Percentiles rank a stretch among this genome's conserved stretches.
Conservation (phyloP, 129 eudicot species). For the Pittosporum tobira region DNA sequence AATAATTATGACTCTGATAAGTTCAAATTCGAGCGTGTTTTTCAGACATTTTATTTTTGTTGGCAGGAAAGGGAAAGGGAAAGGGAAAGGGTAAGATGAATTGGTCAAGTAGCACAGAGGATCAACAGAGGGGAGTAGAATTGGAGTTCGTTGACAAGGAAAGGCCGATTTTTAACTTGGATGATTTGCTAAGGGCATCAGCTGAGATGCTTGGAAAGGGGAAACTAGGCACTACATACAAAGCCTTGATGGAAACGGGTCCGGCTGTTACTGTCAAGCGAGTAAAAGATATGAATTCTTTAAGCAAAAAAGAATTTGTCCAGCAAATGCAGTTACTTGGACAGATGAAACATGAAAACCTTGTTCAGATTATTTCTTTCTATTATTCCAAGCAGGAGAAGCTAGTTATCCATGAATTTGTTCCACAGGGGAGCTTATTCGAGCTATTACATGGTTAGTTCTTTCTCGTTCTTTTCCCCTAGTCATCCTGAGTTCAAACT, state of each 20-base stretch:
- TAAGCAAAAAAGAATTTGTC: slow-evolving; percentile 50
- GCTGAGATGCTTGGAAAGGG: slow-evolving; percentile 69
- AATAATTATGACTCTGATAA: no score
- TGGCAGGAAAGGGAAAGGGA: slow-evolving; percentile 13
- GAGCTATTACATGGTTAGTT: slow-evolving; percentile 60
- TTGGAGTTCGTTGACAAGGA: slow-evolving; percentile 43
- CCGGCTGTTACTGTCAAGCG: slow-evolving; percentile 46
- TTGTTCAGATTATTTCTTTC: slow-evolving; percentile 44
- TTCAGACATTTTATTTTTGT: not conserved
- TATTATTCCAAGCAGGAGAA: slow-evolving; percentile 63
- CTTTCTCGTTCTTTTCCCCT: not conserved
- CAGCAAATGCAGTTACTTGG: slow-evolving; percentile 72
- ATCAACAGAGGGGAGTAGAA: slow-evolving; percentile 31
- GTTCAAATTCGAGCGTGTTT: not conserved
- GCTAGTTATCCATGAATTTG: slow-evolving; percentile 46
- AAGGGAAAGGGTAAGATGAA: slow-evolving; percentile 20
- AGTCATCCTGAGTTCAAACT: no score
- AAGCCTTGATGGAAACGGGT: slow-evolving; percentile 53
- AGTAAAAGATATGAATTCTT: slow-evolving; percentile 29
- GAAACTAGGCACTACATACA: slow-evolving; percentile 64
- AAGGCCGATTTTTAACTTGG: slow-evolving; percentile 45
- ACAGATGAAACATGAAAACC: slow-evolving; percentile 46
- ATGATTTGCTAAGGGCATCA: slow-evolving; percentile 60
- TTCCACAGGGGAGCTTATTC: slow-evolving; percentile 48
- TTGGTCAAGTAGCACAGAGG: slow-evolving; percentile 48